A percentile compares a stretch with the other conserved stretches of the same genome.
These are phyloP conservation scores for Pythium aquatile DNA, from an alignment of 352 stramenopile genomes.

Conservation along the genomic window DNA sequence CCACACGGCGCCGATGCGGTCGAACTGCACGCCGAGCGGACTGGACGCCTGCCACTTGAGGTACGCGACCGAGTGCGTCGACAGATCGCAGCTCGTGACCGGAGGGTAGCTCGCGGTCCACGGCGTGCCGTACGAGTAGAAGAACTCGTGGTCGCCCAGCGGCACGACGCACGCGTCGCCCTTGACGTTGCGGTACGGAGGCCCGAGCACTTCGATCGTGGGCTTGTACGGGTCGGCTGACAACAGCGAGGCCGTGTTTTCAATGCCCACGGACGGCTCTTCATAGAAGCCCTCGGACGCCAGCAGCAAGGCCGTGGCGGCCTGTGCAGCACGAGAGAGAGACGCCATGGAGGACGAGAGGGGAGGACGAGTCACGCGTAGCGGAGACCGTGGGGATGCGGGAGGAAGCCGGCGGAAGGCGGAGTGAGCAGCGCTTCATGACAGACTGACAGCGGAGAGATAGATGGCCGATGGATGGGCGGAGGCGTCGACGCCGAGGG, in stretches of 20 bases:
- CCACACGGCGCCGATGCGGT: constrained; percentile 74
- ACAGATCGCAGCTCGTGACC: constrained; percentile 32
- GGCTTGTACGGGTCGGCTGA: constrained; percentile 23
- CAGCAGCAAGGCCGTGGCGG: background rate
- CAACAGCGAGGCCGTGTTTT: background rate
- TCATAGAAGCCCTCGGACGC: background rate
- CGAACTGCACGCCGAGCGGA: constrained; percentile 55
- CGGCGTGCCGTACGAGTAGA: constrained; percentile 56
- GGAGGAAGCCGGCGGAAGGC: background rate
- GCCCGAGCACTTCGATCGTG: constrained; percentile 41
- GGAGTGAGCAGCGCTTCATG: background rate
- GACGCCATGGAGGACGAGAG: background rate
- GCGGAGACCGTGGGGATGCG: background rate
- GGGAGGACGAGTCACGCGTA: background rate
- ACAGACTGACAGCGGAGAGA: background rate
- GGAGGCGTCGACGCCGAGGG: too few relatives aligned
- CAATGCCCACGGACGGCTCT: background rate
- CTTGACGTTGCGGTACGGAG: constrained; percentile 42
- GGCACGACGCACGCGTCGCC: constrained; percentile 44
- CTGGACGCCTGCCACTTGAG: constrained; percentile 50
- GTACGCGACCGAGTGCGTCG: constrained; percentile 52
- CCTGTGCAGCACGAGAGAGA: background rate
- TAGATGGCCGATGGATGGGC: background rate
- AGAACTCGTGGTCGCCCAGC: constrained; percentile 51
- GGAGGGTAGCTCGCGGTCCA: constrained; percentile 39